Percentiles rank a stretch among this genome's conserved stretches.
Conservation (phyloP, 2,329 filamentous ascomycete genomes). For the Fusarium decemcellulare region DNA sequence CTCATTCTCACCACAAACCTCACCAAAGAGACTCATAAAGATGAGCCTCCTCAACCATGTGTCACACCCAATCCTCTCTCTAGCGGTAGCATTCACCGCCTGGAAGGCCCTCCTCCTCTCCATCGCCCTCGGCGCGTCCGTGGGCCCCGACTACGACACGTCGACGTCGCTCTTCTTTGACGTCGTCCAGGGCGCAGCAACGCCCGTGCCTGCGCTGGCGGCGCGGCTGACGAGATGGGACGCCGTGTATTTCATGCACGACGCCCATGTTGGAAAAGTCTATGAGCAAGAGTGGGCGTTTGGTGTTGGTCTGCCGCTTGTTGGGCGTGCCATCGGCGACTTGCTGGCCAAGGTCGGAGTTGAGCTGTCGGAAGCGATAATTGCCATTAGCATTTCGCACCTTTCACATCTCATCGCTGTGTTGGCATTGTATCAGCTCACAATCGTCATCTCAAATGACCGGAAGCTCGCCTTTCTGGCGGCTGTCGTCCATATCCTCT, state of each 20-base stretch:
- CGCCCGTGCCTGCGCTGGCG: constrained; percentile 62
- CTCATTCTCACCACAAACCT: constrained; percentile 8
- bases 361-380: constrained; percentile 57
- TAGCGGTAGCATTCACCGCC: constrained; percentile 61
- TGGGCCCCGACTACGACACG: constrained; percentile 82
- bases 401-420: constrained; percentile 83
- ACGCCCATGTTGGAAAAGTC: constrained; percentile 74
- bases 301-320: constrained; percentile 64
- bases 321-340: constrained; percentile 54
- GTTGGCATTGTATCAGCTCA: constrained; percentile 78
- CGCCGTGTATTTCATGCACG: constrained; percentile 80
- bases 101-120: constrained; percentile 80
- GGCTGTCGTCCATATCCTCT: constrained; percentile 83
- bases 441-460: constrained; percentile 67
- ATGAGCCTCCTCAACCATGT: constrained; percentile 36
- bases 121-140: constrained; percentile 65
- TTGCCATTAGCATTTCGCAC: constrained; percentile 79
- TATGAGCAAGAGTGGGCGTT: constrained; percentile 93
- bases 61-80: constrained; percentile 41
- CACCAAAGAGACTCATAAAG: background rate
- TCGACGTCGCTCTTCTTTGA: constrained; percentile 70
- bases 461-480: constrained; percentile 76
- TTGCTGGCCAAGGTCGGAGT: constrained; percentile 35
- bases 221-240: constrained; percentile 83
- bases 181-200: constrained; percentile 49